Percentiles rank a stretch among this genome's conserved stretches.
Evolutionary conservation across 441 rosid species (phyloP).

Genomic region (Mallotus repandus): DNA sequence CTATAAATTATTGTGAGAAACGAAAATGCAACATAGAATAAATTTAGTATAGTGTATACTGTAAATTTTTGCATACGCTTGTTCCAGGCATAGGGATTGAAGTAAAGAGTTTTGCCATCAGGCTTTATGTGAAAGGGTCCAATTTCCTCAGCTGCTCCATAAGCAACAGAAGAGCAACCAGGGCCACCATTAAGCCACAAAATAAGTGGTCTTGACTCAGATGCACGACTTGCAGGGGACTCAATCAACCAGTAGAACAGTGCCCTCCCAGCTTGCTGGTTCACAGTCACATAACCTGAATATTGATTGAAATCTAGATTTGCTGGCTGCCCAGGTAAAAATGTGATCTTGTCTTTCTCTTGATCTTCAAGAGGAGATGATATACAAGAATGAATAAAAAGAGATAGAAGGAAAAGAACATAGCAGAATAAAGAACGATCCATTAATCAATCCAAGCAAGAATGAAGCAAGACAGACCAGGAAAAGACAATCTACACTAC

Average conservation of each 20-base stretch:
- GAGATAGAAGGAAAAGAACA: conserved; percentile 30
- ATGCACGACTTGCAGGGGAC: conserved; percentile 57
- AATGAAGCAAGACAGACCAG: conserved; percentile 28
- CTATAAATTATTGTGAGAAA: too few species aligned
- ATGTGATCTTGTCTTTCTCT: conserved; percentile 52
- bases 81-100: conserved; percentile 85
- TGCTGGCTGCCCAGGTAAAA: conserved; percentile 78
- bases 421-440: conserved; percentile 26
- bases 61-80: conserved; percentile 40
- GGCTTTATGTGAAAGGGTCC: conserved; percentile 81
- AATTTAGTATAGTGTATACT: not conserved
- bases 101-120: conserved; percentile 75
- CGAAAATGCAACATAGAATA: not conserved
- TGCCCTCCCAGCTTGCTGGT: conserved; percentile 81
- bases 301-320: conserved; percentile 69
- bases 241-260: conserved; percentile 93
- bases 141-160: conserved; percentile 84
- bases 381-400: conserved; percentile 25
- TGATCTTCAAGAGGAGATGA: conserved; percentile 43
- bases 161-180: conserved; percentile 94
- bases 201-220: conserved; percentile 76
- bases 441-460: conserved; percentile 34
- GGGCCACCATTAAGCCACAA: conserved; percentile 98
- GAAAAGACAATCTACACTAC: conserved; percentile 25
- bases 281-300: conserved; percentile 85